Conservation (phyloP, 2,329 filamentous ascomycete genomes). For the Albophoma yamanashiensis region DNA sequence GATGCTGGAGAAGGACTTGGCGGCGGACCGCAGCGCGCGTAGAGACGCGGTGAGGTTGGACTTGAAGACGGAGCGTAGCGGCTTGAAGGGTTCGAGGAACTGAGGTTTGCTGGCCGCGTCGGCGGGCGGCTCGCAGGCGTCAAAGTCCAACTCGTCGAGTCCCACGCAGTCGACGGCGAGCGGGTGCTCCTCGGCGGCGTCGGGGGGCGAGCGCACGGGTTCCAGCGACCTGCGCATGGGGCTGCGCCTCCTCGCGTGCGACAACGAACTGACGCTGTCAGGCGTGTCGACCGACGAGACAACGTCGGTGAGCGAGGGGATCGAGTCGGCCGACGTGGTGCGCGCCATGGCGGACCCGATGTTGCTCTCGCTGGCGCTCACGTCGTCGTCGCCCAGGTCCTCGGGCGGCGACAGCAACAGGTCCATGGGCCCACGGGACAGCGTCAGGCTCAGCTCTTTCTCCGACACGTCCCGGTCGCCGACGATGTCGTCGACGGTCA, state of each 20-base stretch:
- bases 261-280: slow-evolving; percentile 23
- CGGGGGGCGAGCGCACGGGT: slow-evolving; percentile 44
- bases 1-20: slow-evolving; percentile 51
- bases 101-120: slow-evolving; percentile 23
- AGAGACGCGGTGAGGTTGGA: slow-evolving; percentile 59
- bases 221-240: slow-evolving; percentile 38
- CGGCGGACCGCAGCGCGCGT: slow-evolving; percentile 52
- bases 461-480: slow-evolving; percentile 43
- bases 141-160: slow-evolving; percentile 33
- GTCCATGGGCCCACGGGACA: slow-evolving; percentile 46
- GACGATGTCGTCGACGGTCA: slow-evolving; percentile 48
- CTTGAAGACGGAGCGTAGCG: slow-evolving; percentile 50
- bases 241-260: slow-evolving; percentile 22
- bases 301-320: slow-evolving; percentile 46
- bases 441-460: slow-evolving; percentile 45
- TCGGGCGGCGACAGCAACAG: slow-evolving; percentile 50
- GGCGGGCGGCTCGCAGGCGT: slow-evolving; percentile 10
- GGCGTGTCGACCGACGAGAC: slow-evolving; percentile 40
- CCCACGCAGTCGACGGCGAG: slow-evolving; percentile 33
- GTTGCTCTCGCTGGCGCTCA: slow-evolving; percentile 39
- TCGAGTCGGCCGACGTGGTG: slow-evolving; percentile 48
- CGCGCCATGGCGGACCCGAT: slow-evolving; percentile 40
- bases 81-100: slow-evolving; percentile 29
- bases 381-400: slow-evolving; percentile 39
- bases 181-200: slow-evolving; percentile 40